Evolutionary conservation across 805 yeast genomes (phyloP).

Genomic region (Ogataea kodamae): DNA sequence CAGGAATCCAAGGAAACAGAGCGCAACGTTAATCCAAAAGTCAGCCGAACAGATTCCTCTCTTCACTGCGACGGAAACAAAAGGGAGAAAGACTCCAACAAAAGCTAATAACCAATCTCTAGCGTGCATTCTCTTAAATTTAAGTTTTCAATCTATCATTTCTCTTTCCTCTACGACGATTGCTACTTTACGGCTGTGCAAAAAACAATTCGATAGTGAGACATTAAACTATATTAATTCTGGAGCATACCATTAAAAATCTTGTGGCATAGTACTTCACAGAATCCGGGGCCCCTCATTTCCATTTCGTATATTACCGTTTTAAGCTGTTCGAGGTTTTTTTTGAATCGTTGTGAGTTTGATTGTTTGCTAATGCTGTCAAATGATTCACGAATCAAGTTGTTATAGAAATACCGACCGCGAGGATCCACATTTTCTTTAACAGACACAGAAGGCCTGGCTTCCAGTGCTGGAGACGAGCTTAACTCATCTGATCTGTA

Average conservation of each 20-base stretch:
- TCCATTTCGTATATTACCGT: conserved; percentile 18
- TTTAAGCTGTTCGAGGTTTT: conserved; percentile 15
- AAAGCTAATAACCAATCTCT: conserved; percentile 59
- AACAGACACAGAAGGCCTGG: conserved; percentile 4
- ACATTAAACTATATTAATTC: conserved; percentile 1
- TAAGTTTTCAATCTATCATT: no score
- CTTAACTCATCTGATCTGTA: neutral
- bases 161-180: conserved; percentile 1
- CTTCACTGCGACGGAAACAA: conserved; percentile 66
- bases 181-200: conserved; percentile 11
- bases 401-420: conserved; percentile 16
- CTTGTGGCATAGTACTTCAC: conserved; percentile 17
- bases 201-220: conserved; percentile 1
- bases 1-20: conserved; percentile 66
- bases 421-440: conserved; percentile 19
- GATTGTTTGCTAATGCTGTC: conserved; percentile 15
- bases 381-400: conserved; percentile 15
- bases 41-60: conserved; percentile 61
- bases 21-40: conserved; percentile 58
- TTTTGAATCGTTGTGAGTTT: conserved; percentile 16
- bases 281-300: conserved; percentile 18
- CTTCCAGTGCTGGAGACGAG: conserved; percentile 2
- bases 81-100: conserved; percentile 67
- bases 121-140: conserved; percentile 37
- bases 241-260: conserved; percentile 16